These are phyloP conservation scores for Drosera spatulata DNA, from an alignment of 179 eudicot genomes.

Conservation along the genomic window DNA sequence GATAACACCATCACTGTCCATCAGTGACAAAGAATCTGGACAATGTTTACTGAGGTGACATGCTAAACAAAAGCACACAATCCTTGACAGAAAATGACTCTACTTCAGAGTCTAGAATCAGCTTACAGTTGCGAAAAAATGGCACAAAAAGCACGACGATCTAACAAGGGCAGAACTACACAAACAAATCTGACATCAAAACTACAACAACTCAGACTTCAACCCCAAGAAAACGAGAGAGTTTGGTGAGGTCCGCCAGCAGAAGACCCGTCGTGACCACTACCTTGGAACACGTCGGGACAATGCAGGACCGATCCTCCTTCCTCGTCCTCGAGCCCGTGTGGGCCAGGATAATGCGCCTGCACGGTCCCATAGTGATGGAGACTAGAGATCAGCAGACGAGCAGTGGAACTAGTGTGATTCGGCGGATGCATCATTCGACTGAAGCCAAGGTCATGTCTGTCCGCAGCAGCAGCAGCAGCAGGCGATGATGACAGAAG, in stretches of 20 bases:
- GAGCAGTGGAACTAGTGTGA: constrained; percentile 17
- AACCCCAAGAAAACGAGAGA: constrained; percentile 65
- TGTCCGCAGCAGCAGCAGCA: constrained; percentile 24
- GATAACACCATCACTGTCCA: no score
- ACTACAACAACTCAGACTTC: background rate
- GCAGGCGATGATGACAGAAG: constrained; percentile 85
- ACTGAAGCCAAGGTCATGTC: constrained; percentile 33
- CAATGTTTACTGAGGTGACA: no score
- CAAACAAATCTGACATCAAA: no score
- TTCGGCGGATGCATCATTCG: constrained; percentile 24
- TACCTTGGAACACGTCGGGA: constrained; percentile 32
- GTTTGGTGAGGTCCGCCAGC: constrained; percentile 35
- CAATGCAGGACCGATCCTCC: constrained; percentile 24
- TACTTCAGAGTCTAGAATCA: no score
- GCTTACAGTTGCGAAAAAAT: no score
- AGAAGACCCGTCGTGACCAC: constrained; percentile 27
- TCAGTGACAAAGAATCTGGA: no score
- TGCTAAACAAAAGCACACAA: no score
- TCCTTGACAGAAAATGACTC: no score
- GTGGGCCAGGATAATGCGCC: constrained; percentile 5
- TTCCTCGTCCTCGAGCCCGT: constrained; percentile 25
- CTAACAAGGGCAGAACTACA: no score
- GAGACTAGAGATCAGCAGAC: constrained; percentile 16
- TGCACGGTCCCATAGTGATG: constrained; percentile 10
- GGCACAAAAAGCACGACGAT: no score